A percentile compares a stretch with the other conserved stretches of the same genome.
These are phyloP conservation scores for Medicago lupulina DNA, from an alignment of 306 rosid species.

Conservation along the genomic window DNA sequence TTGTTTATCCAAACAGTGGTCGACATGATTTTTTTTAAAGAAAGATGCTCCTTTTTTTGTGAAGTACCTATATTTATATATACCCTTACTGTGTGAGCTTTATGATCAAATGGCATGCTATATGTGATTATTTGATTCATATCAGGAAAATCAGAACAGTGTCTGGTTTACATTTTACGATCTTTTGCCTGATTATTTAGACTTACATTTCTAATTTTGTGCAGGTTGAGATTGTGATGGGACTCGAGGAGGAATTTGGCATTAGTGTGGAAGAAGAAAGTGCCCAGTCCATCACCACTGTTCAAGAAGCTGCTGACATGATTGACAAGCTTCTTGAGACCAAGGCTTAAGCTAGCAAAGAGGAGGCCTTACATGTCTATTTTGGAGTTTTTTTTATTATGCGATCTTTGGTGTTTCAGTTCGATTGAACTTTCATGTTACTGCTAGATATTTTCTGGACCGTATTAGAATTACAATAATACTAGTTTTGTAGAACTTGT, in stretches of 20 bases:
- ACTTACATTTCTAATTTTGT: constrained; percentile 10
- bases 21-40: not conserved
- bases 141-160: not conserved
- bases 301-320: constrained; percentile 95
- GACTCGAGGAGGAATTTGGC: constrained; percentile 88
- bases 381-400: constrained; percentile 32
- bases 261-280: constrained; percentile 82
- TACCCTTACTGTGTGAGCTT: not conserved
- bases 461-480: constrained; percentile 22
- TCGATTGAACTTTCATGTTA: constrained; percentile 39
- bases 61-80: not conserved
- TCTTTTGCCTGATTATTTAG: constrained; percentile 19
- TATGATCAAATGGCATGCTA: constrained; percentile 4
- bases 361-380: constrained; percentile 19
- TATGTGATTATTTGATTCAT: not conserved
- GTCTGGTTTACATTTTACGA: constrained; percentile 9
- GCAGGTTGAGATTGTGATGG: constrained; percentile 98
- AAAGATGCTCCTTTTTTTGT: not conserved
- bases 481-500: constrained; percentile 36
- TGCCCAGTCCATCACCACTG: constrained; percentile 89
- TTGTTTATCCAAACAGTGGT: not conserved
- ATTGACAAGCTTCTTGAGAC: constrained; percentile 69
- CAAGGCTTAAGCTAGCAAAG: constrained; percentile 49
- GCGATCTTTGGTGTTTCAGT: constrained; percentile 21
- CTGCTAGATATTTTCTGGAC: constrained; percentile 36